Evolutionary conservation across 2,329 filamentous ascomycete species (phyloP).

Genomic region (Grosmannia serpens): DNA sequence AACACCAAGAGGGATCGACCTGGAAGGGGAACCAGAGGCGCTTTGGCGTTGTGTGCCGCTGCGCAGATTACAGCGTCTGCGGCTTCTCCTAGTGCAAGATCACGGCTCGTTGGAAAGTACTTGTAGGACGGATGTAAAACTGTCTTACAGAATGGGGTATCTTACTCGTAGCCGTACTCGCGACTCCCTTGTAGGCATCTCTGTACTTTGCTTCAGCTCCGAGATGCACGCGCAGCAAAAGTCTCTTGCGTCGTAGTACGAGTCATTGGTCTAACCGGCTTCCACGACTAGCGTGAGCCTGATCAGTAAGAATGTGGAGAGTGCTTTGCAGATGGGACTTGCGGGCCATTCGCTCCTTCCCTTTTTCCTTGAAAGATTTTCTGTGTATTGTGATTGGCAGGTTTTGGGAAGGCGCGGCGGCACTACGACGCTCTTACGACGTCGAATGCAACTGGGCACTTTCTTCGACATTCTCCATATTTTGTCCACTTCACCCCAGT

Average conservation of each 20-base stretch:
- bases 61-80: neutral
- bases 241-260: too few species aligned
- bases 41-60: neutral
- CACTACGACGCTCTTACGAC: neutral
- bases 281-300: neutral
- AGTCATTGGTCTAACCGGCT: too few species aligned
- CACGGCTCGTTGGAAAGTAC: neutral
- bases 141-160: neutral
- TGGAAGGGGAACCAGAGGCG: neutral
- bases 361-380: neutral
- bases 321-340: neutral
- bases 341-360: neutral
- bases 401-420: neutral
- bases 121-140: neutral
- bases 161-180: too few species aligned
- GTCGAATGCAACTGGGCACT: neutral
- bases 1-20: neutral
- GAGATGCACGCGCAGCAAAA: too few species aligned
- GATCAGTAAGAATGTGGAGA: neutral
- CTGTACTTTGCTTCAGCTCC: neutral
- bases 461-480: neutral
- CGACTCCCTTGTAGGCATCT: too few species aligned
- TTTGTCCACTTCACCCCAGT: neutral
- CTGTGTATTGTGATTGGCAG: neutral
- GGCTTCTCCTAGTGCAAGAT: neutral